Conservation (phyloP, 2,329 filamentous ascomycete species). For the Phyllosticta citriasiana region DNA sequence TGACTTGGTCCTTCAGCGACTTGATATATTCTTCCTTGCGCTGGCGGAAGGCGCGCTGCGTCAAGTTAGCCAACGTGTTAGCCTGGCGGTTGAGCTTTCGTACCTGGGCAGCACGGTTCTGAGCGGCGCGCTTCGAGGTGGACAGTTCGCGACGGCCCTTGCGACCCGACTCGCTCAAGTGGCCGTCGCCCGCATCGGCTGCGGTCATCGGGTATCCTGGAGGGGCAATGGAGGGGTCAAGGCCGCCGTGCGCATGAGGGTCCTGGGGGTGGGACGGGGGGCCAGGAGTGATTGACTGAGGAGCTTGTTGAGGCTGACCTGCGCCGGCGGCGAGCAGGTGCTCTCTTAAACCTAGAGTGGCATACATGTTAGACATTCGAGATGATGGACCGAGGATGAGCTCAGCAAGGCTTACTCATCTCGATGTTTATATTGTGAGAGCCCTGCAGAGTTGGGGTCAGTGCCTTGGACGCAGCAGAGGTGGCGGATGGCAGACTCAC, state of each 20-base stretch:
- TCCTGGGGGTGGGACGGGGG: slow-evolving; percentile 25
- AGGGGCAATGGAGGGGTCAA: slow-evolving; percentile 49
- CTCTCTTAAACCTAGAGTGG: slow-evolving; percentile 47
- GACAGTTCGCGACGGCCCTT: slow-evolving; percentile 88
- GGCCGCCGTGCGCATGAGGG: slow-evolving; percentile 43
- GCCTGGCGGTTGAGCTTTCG: slow-evolving; percentile 21
- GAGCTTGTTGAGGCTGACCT: slow-evolving; percentile 27
- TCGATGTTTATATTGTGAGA: slow-evolving; percentile 7
- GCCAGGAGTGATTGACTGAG: slow-evolving; percentile 25
- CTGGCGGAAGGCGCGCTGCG: slow-evolving; percentile 86
- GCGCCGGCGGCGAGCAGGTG: slow-evolving; percentile 49
- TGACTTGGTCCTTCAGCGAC: slow-evolving; percentile 88
- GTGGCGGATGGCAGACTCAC: not conserved
- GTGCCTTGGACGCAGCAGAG: not conserved
- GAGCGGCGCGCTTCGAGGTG: slow-evolving; percentile 89
- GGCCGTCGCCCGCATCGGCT: slow-evolving; percentile 36
- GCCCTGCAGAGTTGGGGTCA: not conserved
- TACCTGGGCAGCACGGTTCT: slow-evolving; percentile 96
- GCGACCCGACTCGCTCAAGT: slow-evolving; percentile 38
- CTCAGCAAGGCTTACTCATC: slow-evolving; percentile 12
- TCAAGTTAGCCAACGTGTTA: not conserved
- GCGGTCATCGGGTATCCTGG: slow-evolving; percentile 38
- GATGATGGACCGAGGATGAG: slow-evolving; percentile 1
- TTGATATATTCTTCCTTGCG: slow-evolving; percentile 98
- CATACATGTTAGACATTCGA: not conserved